Conservation (phyloP, 192 early-diverging fungal species). For the Podila minutissima region DNA sequence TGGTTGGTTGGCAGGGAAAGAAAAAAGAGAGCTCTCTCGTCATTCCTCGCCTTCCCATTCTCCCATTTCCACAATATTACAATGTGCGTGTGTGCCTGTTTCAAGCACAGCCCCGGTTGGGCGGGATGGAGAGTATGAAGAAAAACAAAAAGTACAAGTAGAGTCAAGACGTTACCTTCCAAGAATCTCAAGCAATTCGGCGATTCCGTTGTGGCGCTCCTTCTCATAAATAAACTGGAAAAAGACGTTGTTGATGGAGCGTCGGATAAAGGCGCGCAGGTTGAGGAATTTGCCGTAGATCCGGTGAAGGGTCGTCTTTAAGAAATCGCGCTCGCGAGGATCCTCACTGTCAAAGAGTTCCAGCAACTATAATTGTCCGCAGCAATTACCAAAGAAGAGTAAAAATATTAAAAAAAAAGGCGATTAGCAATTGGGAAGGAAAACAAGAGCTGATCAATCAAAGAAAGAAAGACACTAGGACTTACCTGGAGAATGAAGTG, state of each 20-base stretch:
- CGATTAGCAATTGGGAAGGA: neutral
- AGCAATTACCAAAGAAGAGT: neutral
- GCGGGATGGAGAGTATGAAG: neutral
- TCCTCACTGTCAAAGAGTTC: conserved; percentile 99
- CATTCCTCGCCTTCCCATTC: too few relatives aligned
- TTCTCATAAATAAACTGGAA: conserved; percentile 98
- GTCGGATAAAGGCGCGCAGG: conserved; percentile 94
- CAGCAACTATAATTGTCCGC: conserved; percentile 73
- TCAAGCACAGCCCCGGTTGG: too few relatives aligned
- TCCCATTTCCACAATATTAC: too few relatives aligned
- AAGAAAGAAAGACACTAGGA: neutral
- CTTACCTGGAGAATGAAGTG: conserved; percentile 89
- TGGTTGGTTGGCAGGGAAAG: neutral
- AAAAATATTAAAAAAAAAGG: conserved; percentile 1
- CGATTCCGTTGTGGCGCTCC: conserved; percentile 97
- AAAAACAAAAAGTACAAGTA: neutral
- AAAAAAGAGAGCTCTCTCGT: neutral
- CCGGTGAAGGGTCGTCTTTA: conserved; percentile 97
- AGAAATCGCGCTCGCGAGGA: conserved; percentile 97
- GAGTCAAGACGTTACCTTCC: conserved; percentile 74
- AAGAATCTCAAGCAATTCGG: conserved; percentile 97
- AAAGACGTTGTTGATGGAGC: conserved; percentile 98
- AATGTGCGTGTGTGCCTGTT: neutral
- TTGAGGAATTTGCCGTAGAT: conserved; percentile 99
- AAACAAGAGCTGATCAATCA: neutral